These are phyloP conservation scores for Stereum hirsutum DNA, from an alignment of 1,284 basidiomycete species.

Conservation along the genomic window DNA sequence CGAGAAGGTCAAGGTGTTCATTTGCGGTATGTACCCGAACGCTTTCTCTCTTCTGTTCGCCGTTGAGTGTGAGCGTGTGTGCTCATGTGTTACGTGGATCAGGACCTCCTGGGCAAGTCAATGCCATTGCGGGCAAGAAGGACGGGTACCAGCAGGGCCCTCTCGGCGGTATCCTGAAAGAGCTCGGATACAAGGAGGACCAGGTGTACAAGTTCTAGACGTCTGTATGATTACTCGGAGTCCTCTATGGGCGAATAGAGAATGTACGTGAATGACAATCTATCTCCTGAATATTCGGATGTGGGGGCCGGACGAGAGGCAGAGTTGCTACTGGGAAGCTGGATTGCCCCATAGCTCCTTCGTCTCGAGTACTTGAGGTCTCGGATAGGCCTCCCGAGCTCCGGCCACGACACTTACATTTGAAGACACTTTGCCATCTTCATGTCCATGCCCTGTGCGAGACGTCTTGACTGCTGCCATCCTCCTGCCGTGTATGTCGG, in stretches of 20 bases:
- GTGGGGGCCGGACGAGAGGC: too few species aligned
- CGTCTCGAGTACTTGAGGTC: too few species aligned
- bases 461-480: too few species aligned
- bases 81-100: slow-evolving; percentile 4
- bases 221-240: neutral
- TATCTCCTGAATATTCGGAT: too few species aligned
- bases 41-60: neutral
- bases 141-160: slow-evolving; percentile 77
- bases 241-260: neutral
- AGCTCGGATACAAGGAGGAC: slow-evolving; percentile 78
- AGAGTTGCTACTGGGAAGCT: too few species aligned
- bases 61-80: too few species aligned
- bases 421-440: too few species aligned
- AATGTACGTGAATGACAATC: too few species aligned
- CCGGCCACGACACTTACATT: too few species aligned
- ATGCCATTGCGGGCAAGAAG: slow-evolving; percentile 72
- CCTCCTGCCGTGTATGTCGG: too few species aligned
- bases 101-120: slow-evolving; percentile 85
- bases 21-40: slow-evolving; percentile 56
- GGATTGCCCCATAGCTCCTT: neutral
- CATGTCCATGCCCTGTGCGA: too few species aligned
- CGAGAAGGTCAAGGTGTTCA: slow-evolving; percentile 82
- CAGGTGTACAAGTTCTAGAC: slow-evolving; percentile 41
- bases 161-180: slow-evolving; percentile 76
- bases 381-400: too few species aligned